These are phyloP conservation scores for Colletotrichum orbiculare DNA, from an alignment of 2,329 filamentous ascomycete species.

Conservation along the genomic window DNA sequence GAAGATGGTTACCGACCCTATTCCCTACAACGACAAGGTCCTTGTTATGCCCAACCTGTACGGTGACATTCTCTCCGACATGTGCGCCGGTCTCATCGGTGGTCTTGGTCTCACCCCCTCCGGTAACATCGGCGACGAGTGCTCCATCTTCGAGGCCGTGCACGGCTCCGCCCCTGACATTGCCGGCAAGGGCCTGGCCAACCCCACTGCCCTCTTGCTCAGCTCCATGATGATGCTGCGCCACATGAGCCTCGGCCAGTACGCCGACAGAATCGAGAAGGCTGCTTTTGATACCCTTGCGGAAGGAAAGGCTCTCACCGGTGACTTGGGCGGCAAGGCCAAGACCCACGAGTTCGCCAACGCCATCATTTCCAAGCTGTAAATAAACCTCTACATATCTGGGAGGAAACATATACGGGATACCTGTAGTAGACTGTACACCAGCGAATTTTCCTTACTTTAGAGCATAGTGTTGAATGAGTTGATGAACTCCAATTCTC, in stretches of 20 bases:
- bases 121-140: slow-evolving; percentile 98
- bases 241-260: slow-evolving; percentile 91
- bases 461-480: slow-evolving; percentile 37
- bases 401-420: slow-evolving; percentile 20
- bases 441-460: slow-evolving; percentile 36
- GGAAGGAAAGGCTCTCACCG: slow-evolving; percentile 96
- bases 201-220: slow-evolving; percentile 95
- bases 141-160: slow-evolving; percentile 99
- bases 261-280: slow-evolving; percentile 90
- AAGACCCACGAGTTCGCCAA: slow-evolving; percentile 95
- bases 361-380: slow-evolving; percentile 84
- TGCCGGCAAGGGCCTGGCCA: slow-evolving; percentile 93
- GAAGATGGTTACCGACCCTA: slow-evolving; percentile 97
- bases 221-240: slow-evolving; percentile 99
- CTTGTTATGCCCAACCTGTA: slow-evolving; percentile 98
- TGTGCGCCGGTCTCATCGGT: slow-evolving; percentile 98
- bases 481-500: slow-evolving; percentile 26
- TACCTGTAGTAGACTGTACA: slow-evolving; percentile 38
- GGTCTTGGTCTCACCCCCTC: slow-evolving; percentile 97
- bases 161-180: slow-evolving; percentile 98
- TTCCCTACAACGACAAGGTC: slow-evolving; percentile 99
- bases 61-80: slow-evolving; percentile 99
- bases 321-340: slow-evolving; percentile 94
- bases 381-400: slow-evolving; percentile 48
- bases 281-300: slow-evolving; percentile 95